A percentile compares a stretch with the other conserved stretches of the same genome.
Conservation (phyloP, 306 rosid genomes). For the apple (Malus domestica) region DNA sequence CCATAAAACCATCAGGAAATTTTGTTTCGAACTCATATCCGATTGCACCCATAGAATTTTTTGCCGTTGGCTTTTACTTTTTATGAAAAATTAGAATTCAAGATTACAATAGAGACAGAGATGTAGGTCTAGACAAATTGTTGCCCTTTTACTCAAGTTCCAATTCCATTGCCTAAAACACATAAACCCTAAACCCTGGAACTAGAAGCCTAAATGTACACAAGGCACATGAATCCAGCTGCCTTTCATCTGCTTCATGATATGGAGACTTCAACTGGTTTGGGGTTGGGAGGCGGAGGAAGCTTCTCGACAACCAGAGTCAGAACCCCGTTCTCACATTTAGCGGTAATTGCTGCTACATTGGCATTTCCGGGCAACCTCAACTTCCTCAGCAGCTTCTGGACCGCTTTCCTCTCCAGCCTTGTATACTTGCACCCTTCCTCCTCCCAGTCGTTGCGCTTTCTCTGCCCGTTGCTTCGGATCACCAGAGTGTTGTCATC, state of each 20-base stretch:
- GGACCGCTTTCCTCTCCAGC: conserved; percentile 46
- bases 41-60: neutral
- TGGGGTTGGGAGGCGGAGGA: conserved; percentile 54
- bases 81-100: too few relatives aligned
- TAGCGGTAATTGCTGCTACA: conserved; percentile 44
- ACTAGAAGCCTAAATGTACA: neutral
- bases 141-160: too few relatives aligned
- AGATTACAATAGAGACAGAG: too few relatives aligned
- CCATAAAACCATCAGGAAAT: neutral
- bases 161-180: too few relatives aligned
- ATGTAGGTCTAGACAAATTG: too few relatives aligned
- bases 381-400: conserved; percentile 42
- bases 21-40: neutral
- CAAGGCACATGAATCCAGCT: neutral
- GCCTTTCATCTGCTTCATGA: conserved; percentile 14
- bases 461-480: conserved; percentile 53
- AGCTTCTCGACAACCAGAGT: conserved; percentile 55
- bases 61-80: too few relatives aligned
- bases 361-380: conserved; percentile 49
- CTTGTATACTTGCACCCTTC: conserved; percentile 62
- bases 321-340: conserved; percentile 56
- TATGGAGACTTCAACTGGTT: conserved; percentile 40
- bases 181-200: neutral
- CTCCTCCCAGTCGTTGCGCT: conserved; percentile 49
- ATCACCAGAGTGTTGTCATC: conserved; percentile 47